Conservation (phyloP, 176 grass and related monocot species). For the Pharus latifolius region DNA sequence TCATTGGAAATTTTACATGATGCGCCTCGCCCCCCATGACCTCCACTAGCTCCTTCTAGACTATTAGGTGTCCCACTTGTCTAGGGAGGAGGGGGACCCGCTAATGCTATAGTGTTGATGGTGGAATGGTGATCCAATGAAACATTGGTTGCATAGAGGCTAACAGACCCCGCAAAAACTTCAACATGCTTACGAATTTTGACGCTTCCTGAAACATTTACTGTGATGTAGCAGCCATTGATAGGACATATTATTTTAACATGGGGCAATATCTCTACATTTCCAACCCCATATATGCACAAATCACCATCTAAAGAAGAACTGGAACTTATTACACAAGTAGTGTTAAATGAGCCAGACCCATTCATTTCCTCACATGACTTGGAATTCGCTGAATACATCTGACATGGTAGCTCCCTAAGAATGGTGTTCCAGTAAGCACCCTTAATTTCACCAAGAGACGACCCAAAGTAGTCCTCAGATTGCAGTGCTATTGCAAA, state of each 20-base stretch:
- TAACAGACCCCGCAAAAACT: conserved; percentile 50
- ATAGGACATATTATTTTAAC: conserved; percentile 43
- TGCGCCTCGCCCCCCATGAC: conserved; percentile 77
- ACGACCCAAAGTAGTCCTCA: no score
- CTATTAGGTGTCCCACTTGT: conserved; percentile 81
- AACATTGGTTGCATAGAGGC: conserved; percentile 41
- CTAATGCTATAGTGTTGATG: conserved; percentile 53
- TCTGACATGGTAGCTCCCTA: conserved; percentile 4
- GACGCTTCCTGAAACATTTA: conserved; percentile 59
- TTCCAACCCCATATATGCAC: conserved; percentile 58
- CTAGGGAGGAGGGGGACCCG: conserved; percentile 58
- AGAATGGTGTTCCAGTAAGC: no score
- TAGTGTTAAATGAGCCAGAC: conserved; percentile 53
- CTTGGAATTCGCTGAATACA: conserved; percentile 23
- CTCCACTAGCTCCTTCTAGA: conserved; percentile 65
- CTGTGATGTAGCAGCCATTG: conserved; percentile 44
- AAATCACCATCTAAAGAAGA: conserved; percentile 27
- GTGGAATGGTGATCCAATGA: conserved; percentile 31
- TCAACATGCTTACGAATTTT: conserved; percentile 19
- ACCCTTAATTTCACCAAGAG: no score
- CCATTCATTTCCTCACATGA: conserved; percentile 74
- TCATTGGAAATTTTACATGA: conserved; percentile 62
- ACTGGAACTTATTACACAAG: conserved; percentile 57
- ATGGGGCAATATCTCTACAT: conserved; percentile 29
- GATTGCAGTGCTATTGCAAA: no score